Percentiles rank a stretch among this genome's conserved stretches.
These are phyloP conservation scores for Rhodotorula babjevae DNA, from an alignment of 768 basidiomycete species.

Conservation along the genomic window DNA sequence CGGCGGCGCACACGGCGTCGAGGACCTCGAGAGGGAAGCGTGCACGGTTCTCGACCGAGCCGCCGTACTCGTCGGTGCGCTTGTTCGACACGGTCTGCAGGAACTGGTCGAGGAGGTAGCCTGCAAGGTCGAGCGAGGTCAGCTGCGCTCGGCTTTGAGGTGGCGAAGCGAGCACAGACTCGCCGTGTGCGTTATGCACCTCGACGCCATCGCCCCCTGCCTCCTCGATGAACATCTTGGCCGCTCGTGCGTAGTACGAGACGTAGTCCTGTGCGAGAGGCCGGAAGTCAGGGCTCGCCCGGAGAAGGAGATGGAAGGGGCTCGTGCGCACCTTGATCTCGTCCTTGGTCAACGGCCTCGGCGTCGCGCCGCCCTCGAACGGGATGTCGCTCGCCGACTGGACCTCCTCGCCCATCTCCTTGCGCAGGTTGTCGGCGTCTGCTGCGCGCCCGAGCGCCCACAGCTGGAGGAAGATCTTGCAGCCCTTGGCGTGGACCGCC, in stretches of 20 bases:
- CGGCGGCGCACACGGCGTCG: conserved; percentile 53
- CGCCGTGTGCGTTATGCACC: conserved; percentile 47
- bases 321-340: conserved; percentile 49
- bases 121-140: too few species aligned
- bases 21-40: conserved; percentile 59
- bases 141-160: not conserved
- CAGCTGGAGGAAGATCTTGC: conserved; percentile 57
- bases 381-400: conserved; percentile 22
- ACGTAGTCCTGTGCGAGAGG: conserved; percentile 47
- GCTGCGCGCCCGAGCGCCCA: conserved; percentile 56
- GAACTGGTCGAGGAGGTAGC: conserved; percentile 42
- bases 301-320: conserved; percentile 55
- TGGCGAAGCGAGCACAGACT: too few species aligned
- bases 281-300: conserved; percentile 42
- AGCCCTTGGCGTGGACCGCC: conserved; percentile 56
- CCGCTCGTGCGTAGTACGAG: conserved; percentile 54
- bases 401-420: conserved; percentile 21
- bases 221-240: conserved; percentile 51
- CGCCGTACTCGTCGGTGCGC: conserved; percentile 57
- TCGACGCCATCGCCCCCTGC: conserved; percentile 70
- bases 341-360: conserved; percentile 36
- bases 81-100: conserved; percentile 43
- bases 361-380: conserved; percentile 29
- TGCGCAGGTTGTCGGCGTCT: conserved; percentile 38
- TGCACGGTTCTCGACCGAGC: conserved; percentile 59